Conservation (phyloP, 495 filamentous ascomycete species). For the Terfezia boudieri region DNA sequence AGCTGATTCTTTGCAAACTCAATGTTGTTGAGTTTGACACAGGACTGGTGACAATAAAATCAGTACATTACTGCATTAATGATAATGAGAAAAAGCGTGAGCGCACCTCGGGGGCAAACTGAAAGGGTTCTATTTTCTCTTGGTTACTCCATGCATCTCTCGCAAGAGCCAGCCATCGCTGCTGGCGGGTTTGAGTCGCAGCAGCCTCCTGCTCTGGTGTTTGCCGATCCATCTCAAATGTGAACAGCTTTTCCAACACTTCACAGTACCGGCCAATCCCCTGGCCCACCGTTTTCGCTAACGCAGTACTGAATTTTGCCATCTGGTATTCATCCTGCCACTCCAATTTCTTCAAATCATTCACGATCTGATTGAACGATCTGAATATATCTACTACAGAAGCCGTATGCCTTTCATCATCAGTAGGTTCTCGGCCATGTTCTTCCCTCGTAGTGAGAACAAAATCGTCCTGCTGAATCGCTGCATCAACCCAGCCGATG, state of each 20-base stretch:
- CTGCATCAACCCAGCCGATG: constrained; percentile 66
- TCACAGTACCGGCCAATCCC: constrained; percentile 85
- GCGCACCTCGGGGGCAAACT: constrained; percentile 80
- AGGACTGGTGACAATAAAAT: constrained; percentile 35
- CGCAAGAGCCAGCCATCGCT: constrained; percentile 73
- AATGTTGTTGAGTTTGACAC: constrained; percentile 95
- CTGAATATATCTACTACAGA: constrained; percentile 87
- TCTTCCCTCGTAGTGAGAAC: constrained; percentile 20
- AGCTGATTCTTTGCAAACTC: constrained; percentile 79
- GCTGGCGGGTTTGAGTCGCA: constrained; percentile 57
- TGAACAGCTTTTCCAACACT: constrained; percentile 63
- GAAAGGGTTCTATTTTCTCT: constrained; percentile 91
- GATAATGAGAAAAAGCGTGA: background rate
- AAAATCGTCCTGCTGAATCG: constrained; percentile 73
- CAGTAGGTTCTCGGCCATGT: constrained; percentile 27
- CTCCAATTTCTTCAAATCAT: constrained; percentile 61
- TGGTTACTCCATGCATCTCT: constrained; percentile 88
- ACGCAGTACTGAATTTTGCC: constrained; percentile 90
- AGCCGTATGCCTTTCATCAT: constrained; percentile 75
- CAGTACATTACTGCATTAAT: background rate
- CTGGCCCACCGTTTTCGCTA: constrained; percentile 64
- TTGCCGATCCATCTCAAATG: constrained; percentile 76
- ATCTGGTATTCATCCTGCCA: constrained; percentile 90
- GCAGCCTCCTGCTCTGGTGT: constrained; percentile 70
- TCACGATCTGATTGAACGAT: constrained; percentile 72